Base-by-base conservation (phyloP, 768 basidiomycete species). In the Peribolospora kevripleyi region DNA sequence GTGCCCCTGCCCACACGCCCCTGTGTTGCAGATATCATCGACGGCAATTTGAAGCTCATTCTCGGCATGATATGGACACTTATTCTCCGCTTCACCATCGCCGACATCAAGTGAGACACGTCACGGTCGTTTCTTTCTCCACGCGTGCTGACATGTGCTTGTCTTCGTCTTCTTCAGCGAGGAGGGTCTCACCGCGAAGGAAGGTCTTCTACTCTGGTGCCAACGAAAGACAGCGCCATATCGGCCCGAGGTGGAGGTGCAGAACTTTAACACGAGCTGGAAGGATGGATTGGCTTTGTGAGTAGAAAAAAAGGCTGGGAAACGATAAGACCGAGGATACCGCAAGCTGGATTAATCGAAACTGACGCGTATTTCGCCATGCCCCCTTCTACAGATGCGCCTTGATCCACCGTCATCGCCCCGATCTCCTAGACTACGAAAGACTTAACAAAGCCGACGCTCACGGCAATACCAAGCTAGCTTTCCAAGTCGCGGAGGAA, bases 101-200 rank as follows among this genome's bases (percentile, higher is more conserved):
- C 93, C 36, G 88, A 90, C 62, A 97, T 98, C 71, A 93, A 81
- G 90, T 88, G 60, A 57, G 78, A 70, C 38, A 10, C 11, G 36
- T 55, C 42, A 46, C 40, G 38, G 25, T 45, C 9, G 10, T 36
- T 37, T 8, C 25, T 46, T 53, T 11, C 13, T n/a, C 3, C 13
- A 52, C 6, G 48, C 49, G 6, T 7, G 42, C 5, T 50, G 37
- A 36, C 6, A 6, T 45, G 39, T 40, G 14, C 38, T 53, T 45
- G n/a, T 48, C 38, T 45, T n/a, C 7, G 37, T 11, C 53, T 50
- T 46, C 53, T 56, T 60, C 66, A 95, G 91, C 62, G 87, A 90
- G 73, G 93, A 97, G 70, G 93, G 93, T 55, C 75, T 95, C n/a
- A 88, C 88, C 7, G 93, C 93, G 1, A 93, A 95, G 68, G 93